These are phyloP conservation scores for Trametes maxima DNA, from an alignment of 768 basidiomycete species.

Conservation along the genomic window DNA sequence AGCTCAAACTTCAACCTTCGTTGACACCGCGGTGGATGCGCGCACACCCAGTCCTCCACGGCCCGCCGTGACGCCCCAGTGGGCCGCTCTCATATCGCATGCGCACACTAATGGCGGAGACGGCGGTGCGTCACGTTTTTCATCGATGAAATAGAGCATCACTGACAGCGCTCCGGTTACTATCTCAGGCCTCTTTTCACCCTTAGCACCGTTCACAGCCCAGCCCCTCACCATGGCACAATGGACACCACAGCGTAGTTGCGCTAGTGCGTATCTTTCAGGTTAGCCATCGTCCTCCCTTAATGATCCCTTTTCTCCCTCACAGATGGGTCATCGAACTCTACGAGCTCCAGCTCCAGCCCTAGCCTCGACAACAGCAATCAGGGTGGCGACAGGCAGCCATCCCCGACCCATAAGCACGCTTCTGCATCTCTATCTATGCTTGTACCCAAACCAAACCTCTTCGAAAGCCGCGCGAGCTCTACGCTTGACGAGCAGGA, in stretches of 20 bases:
- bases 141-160: not conserved
- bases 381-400: no score
- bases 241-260: not conserved
- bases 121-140: no score
- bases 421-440: not conserved
- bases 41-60: not conserved
- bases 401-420: not conserved
- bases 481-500: slow-evolving; percentile 16
- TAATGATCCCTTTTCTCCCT: no score
- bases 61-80: not conserved
- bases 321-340: not conserved
- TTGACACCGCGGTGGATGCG: slow-evolving; percentile 8
- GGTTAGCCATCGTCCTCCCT: not conserved
- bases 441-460: not conserved
- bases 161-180: no score
- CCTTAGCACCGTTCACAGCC: not conserved
- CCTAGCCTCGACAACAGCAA: no score
- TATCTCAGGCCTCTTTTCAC: no score
- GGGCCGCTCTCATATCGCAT: no score
- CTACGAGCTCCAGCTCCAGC: no score
- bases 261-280: not conserved
- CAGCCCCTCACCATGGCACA: not conserved
- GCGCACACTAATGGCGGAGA: no score
- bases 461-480: slow-evolving; percentile 2
- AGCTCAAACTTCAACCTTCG: not conserved